phyloP scores from a whole-genome alignment of 768 basidiomycete species.

The Lepiota brunneoincarnata region DNA sequence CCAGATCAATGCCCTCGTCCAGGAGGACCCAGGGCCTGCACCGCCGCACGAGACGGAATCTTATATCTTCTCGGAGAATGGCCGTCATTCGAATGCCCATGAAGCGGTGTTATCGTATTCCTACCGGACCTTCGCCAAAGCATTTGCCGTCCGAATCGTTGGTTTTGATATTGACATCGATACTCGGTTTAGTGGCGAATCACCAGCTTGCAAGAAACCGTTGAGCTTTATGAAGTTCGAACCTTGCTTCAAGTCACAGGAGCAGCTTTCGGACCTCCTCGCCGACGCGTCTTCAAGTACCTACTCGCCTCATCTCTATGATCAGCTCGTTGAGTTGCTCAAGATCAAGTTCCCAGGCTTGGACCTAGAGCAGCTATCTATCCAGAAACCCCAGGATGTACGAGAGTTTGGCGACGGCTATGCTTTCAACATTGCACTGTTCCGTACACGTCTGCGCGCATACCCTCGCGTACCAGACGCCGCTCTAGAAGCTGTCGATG shows the following conservation, averaged over 20 bases:
- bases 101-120: slow-evolving; percentile 60
- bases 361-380: slow-evolving; percentile 60
- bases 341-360: slow-evolving; percentile 55
- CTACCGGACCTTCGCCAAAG: slow-evolving; percentile 69
- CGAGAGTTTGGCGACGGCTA: slow-evolving; percentile 83
- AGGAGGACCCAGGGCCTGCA: slow-evolving; percentile 68
- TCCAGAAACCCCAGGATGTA: slow-evolving; percentile 57
- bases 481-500: slow-evolving; percentile 32
- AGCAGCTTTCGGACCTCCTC: slow-evolving; percentile 63
- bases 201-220: slow-evolving; percentile 43
- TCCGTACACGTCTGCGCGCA: slow-evolving; percentile 59
- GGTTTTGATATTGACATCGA: slow-evolving; percentile 76
- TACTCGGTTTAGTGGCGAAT: slow-evolving; percentile 46
- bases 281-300: slow-evolving; percentile 67
- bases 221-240: slow-evolving; percentile 59
- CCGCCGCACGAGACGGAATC: slow-evolving; percentile 63
- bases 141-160: slow-evolving; percentile 71
- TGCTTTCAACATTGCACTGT: slow-evolving; percentile 59
- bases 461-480: slow-evolving; percentile 26
- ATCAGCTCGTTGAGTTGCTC: slow-evolving; percentile 50
- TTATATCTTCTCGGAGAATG: slow-evolving; percentile 46
- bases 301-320: slow-evolving; percentile 73
- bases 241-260: slow-evolving; percentile 54
- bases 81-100: slow-evolving; percentile 52
- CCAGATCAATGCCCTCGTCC: slow-evolving; percentile 58